These are phyloP conservation scores for Beauveria australis DNA, from an alignment of 2,329 filamentous ascomycete species.

Conservation along the genomic window DNA sequence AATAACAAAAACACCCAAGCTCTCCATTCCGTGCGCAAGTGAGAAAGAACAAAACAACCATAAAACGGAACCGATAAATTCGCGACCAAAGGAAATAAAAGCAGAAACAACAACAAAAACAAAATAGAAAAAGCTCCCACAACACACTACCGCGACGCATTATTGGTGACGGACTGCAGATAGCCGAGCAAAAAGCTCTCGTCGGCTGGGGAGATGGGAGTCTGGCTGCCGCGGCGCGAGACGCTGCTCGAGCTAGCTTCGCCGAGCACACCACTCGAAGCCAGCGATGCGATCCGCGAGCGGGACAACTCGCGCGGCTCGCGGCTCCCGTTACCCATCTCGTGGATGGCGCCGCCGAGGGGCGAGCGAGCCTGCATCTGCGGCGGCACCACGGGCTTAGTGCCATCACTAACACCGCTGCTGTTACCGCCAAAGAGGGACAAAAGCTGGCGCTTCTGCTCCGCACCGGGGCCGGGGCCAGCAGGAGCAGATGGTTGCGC, in stretches of 20 bases:
- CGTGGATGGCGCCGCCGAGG: slow-evolving; percentile 5
- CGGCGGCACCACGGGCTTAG: not conserved
- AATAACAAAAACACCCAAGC: slow-evolving; percentile 1
- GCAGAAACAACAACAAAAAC: not conserved
- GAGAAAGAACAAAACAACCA: not conserved
- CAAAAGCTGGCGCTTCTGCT: slow-evolving; percentile 41
- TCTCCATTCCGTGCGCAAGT: not conserved
- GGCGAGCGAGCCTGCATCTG: slow-evolving; percentile 4
- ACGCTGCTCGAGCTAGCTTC: slow-evolving; percentile 20
- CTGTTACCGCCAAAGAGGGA: slow-evolving; percentile 47
- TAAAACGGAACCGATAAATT: not conserved
- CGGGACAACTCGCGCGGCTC: slow-evolving; percentile 15
- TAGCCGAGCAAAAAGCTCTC: slow-evolving; percentile 71
- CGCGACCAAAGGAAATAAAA: not conserved
- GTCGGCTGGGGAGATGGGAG: slow-evolving; percentile 59
- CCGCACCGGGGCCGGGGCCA: slow-evolving; percentile 19
- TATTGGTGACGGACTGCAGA: slow-evolving; percentile 48
- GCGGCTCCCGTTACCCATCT: slow-evolving; percentile 11
- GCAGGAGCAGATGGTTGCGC: not conserved
- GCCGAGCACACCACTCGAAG: slow-evolving; percentile 24
- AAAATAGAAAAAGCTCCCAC: not conserved
- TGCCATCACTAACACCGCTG: not conserved
- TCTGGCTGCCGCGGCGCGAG: slow-evolving; percentile 40
- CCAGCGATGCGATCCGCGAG: slow-evolving; percentile 36
- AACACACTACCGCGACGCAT: slow-evolving; percentile 22